Base-by-base conservation (phyloP, 2,329 filamentous ascomycete species). In the Cladobotryum protrusum region DNA sequence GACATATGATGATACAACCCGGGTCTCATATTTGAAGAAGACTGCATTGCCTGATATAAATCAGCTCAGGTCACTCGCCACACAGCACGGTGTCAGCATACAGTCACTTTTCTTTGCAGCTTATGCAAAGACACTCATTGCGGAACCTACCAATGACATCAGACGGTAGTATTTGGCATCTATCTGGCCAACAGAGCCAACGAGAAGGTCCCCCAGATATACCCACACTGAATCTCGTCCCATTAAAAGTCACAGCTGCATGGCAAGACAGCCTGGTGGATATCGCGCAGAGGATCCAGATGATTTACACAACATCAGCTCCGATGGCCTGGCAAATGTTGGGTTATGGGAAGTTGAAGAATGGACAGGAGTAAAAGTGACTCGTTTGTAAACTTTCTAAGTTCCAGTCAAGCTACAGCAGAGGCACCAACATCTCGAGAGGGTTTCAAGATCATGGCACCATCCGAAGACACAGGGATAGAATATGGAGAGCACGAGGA, bases 191-290 rank as follows among this genome's bases (percentile, higher is more conserved):
- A 95, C 63, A 79, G 89, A 46, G 75, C 77, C 0, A 66, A 76
- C 8, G 69, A 76, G 3, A 69, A 75, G 3, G 63, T 78, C 2
- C 62, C 71, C 0, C 56, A 57, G 0, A 69, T 76, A 0, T 83
- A 81, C 32, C 90, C 91, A 93, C 88, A 0, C 74, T 96, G 17
- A 91, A 87, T 56, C 74, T 96, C 4, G 76, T 95, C 2, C 89
- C 90, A 0, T 67, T 96, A 0, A 74, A 75, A 11, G 76, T 93
- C 2, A 13, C 9, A 1, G 6, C 39, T 13, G 55, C 69, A 39
- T 17, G 57, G 4, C 42, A 49, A 1, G 55, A 63, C 3, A 48
- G 60, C 3, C 53, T 87, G 0, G 19, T 75, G 2, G 66, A 72
- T 0, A 54, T 82, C 0, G 89, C 89, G 0, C 63, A 55, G 4